Evolutionary conservation across 1,139 yeast genomes (phyloP).

Genomic region (Wickerhamomyces sp.): DNA sequence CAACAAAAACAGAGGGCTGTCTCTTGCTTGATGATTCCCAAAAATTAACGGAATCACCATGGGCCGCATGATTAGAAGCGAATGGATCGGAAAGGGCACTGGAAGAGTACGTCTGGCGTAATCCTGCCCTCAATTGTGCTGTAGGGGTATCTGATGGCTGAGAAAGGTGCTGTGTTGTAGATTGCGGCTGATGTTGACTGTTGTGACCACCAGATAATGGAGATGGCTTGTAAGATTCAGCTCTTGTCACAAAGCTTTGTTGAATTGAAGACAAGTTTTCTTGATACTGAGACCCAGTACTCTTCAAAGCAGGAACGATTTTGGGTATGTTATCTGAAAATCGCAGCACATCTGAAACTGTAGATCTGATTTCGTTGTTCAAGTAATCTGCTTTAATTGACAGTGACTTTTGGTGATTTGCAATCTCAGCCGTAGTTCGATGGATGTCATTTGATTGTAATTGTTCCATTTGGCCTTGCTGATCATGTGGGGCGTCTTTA

Average conservation of each 20-base stretch:
- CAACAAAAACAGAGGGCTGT: slow-evolving; percentile 23
- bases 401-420: slow-evolving; percentile 12
- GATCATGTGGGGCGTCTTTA: background rate
- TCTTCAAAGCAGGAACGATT: slow-evolving; percentile 18
- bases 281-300: slow-evolving; percentile 10
- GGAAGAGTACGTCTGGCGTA: slow-evolving; percentile 3
- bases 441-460: slow-evolving; percentile 2
- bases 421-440: slow-evolving; percentile 11
- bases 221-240: slow-evolving; percentile 15
- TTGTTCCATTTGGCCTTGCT: slow-evolving; percentile 2
- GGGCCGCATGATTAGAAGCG: slow-evolving; percentile 3
- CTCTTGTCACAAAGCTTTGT: slow-evolving; percentile 18
- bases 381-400: slow-evolving; percentile 12
- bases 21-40: slow-evolving; percentile 21
- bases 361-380: slow-evolving; percentile 14
- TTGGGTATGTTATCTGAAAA: slow-evolving; percentile 22
- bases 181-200: background rate
- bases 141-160: slow-evolving; percentile 1
- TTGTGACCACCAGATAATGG: slow-evolving; percentile 2
- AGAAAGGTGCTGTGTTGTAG: slow-evolving; percentile 1
- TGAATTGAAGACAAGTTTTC: slow-evolving; percentile 17
- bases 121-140: slow-evolving; percentile 1
- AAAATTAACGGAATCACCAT: slow-evolving; percentile 20
- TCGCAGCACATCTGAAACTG: slow-evolving; percentile 18
- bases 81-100: slow-evolving; percentile 8